Base-by-base conservation (phyloP, 768 basidiomycete species). In the Mycena leptocephala region DNA sequence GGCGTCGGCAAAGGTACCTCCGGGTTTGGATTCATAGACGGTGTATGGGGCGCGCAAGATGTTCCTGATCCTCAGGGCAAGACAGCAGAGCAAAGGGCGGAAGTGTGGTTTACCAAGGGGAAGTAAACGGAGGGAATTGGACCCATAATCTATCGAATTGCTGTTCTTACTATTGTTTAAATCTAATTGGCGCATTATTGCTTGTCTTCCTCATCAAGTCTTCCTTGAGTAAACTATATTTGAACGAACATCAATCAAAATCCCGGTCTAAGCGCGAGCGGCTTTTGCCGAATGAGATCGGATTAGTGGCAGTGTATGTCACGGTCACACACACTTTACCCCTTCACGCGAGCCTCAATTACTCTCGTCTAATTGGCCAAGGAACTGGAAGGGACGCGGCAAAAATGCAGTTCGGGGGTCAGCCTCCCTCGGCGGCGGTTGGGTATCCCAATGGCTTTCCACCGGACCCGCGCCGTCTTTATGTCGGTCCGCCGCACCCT, bases 51-150 rank as follows among this genome's bases (percentile, higher is more conserved):
- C 1, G 70, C 71, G 7, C 28, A 24, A 9, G 74, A 65, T 26
- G 51, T 65, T 26, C 67, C 70, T 18, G 67, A 72, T 26, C 77
- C 77, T 2, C 37, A 72, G 28, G 68, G 68, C 2, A 33, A 56
- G 33, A 75, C 78, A 3, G 32, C 69, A 0, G 71, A 76, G 61
- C 66, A 78, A 11, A 30, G 26, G 28, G 70, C 74, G 4, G 78
- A 78, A 43, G 75, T 78, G 41, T 78, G 78, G 78, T 78, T 78
- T 28, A 11, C 63, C 6, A 64, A 64, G 20, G 63, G n/a, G n/a
- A n/a, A n/a, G n/a, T n/a, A n/a, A n/a, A n/a, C n/a, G n/a, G n/a
- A n/a, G n/a, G n/a, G n/a, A n/a, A n/a, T n/a, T n/a, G n/a, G n/a
- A n/a, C n/a, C n/a, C n/a, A n/a, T n/a, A n/a, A n/a, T n/a, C n/a